phyloP scores from a whole-genome alignment of 2,329 filamentous ascomycete genomes.

The Pseudogymnoascus sp. region DNA sequence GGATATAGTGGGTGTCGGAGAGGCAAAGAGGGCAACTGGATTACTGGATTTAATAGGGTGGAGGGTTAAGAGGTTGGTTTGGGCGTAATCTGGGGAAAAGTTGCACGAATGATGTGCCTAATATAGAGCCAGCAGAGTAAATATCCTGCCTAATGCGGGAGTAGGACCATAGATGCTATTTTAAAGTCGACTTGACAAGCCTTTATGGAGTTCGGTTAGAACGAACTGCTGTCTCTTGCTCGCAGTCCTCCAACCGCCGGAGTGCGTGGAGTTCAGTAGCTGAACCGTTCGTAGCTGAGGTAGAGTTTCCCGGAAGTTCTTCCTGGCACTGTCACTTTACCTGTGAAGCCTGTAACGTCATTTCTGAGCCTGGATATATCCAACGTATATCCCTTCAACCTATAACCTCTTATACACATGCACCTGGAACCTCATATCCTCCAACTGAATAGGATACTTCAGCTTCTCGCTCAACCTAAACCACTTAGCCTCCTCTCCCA shows the following conservation, averaged over 20 bases:
- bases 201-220: background rate
- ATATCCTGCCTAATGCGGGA: background rate
- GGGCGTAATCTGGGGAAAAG: slow-evolving; percentile 40
- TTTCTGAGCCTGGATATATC: background rate
- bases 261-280: background rate
- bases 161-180: background rate
- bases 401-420: slow-evolving; percentile 59
- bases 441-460: slow-evolving; percentile 74
- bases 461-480: slow-evolving; percentile 64
- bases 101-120: background rate
- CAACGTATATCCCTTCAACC: background rate
- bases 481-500: slow-evolving; percentile 74
- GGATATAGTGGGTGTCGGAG: slow-evolving; percentile 74
- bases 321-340: background rate
- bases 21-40: slow-evolving; percentile 81
- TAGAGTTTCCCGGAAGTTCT: background rate
- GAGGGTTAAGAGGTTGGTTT: slow-evolving; percentile 88
- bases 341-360: background rate
- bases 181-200: background rate
- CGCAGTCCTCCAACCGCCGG: background rate
- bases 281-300: background rate
- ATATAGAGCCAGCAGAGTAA: background rate
- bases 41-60: slow-evolving; percentile 82
- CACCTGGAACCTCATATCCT: slow-evolving; percentile 93
- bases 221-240: background rate